Evolutionary conservation across 441 rosid species (phyloP).

Genomic region (Syzygium malaccense): DNA sequence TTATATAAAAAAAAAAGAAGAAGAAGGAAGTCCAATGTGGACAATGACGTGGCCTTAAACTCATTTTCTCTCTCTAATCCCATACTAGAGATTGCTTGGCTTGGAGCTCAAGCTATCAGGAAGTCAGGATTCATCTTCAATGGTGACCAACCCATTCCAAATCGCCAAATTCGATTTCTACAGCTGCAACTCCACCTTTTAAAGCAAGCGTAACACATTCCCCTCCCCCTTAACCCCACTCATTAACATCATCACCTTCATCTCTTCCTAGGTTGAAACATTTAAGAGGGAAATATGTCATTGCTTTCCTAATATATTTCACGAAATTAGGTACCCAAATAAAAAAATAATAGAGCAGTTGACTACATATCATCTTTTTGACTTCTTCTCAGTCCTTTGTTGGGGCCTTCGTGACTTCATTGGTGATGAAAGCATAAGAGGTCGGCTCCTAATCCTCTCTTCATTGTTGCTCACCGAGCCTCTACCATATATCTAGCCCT

Average conservation of each 20-base stretch:
- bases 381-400: background rate
- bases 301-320: background rate
- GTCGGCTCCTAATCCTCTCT: background rate
- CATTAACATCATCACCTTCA: background rate
- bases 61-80: background rate
- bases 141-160: background rate
- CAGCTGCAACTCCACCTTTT: background rate
- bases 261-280: background rate
- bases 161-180: background rate
- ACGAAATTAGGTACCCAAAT: background rate
- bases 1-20: background rate
- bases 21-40: background rate
- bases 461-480: background rate
- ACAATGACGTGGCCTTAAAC: background rate
- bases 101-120: background rate
- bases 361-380: background rate
- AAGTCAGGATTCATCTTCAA: background rate
- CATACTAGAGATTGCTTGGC: background rate
- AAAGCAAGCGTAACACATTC: background rate
- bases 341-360: background rate
- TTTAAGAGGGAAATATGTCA: background rate
- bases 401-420: background rate
- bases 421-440: background rate
- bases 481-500: background rate
- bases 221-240: background rate